These are phyloP conservation scores for Luvunga scandens DNA, from an alignment of 345 rosid genomes.

Conservation along the genomic window DNA sequence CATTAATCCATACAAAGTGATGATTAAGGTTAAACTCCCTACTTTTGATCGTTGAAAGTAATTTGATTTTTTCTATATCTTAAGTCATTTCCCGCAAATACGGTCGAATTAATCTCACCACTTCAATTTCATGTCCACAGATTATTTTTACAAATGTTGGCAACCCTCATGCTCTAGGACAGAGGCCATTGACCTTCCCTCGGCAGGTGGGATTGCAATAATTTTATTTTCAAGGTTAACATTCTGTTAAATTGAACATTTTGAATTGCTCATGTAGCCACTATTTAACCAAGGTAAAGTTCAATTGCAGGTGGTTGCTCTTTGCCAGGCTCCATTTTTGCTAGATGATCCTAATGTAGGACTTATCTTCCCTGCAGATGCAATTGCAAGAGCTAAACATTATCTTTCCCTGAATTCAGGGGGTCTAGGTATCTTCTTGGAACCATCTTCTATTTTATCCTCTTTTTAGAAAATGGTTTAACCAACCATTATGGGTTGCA, in stretches of 20 bases:
- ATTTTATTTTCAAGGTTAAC: slow-evolving; percentile 2
- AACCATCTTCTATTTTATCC: background rate
- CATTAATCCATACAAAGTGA: background rate
- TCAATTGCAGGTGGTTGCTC: slow-evolving; percentile 77
- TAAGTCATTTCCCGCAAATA: background rate
- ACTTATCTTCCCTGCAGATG: slow-evolving; percentile 86
- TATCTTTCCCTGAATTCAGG: slow-evolving; percentile 81
- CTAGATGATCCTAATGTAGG: slow-evolving; percentile 97
- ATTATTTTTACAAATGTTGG: slow-evolving; percentile 98
- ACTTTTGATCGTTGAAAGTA: background rate
- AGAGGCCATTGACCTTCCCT: slow-evolving; percentile 91
- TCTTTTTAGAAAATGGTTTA: background rate
- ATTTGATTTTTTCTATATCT: background rate
- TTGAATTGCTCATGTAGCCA: slow-evolving; percentile 9
- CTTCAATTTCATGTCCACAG: slow-evolving; percentile 37
- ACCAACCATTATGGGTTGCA: background rate
- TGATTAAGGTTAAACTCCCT: background rate
- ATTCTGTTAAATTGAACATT: background rate
- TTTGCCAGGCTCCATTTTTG: slow-evolving; percentile 97
- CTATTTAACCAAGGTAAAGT: slow-evolving; percentile 24
- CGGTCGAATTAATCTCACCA: slow-evolving; percentile 8
- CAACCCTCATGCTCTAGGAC: slow-evolving; percentile 98
- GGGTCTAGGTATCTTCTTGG: slow-evolving; percentile 73
- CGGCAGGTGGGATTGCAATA: slow-evolving; percentile 60
- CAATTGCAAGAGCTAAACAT: slow-evolving; percentile 92